Evolutionary conservation across 495 filamentous ascomycete species (phyloP), one percentile per base, ranked within the genome.

Genomic region (Pyrenula massariospora): DNA sequence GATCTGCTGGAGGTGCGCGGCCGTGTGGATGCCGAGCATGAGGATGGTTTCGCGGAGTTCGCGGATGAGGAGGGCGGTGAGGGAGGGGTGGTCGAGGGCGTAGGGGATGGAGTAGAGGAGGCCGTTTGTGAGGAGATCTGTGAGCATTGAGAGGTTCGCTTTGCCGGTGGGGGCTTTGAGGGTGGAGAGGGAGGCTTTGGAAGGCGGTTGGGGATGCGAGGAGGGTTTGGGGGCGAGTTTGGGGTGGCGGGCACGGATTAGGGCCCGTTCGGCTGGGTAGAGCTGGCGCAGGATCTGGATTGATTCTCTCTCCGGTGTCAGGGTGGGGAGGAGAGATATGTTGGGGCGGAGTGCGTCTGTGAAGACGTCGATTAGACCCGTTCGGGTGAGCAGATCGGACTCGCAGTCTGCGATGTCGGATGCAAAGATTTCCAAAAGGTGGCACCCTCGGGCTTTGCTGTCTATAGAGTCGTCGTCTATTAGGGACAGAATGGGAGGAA

Each of bases 401-500:
- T 67, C 66, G 59, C 65, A 61, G 2, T 79, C 68, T 48, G 62
- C 61, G 42, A 86, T 76, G 12, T 82, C 78, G 5, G 70, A 68
- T 22, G 96, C 78, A 50, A 96, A 80, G 0, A 69, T 57, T 3
- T 63, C 64, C 1, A 93, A 69, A 2, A 91, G 68, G 1, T 63
- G 59, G 36, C 89, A 85, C 12, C 85, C 90, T 5, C 68, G 72
- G 0, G 71, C 63, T 56, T 88, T 85, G 62, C 83, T 71, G 0
- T 66, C 48, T 0, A 78, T 68, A 50, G 76, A 70, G 12, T 73
- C 64, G 64, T 91, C 86, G 66, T 97, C 93, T 54, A 89, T 75
- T 1, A 97, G 73, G 2, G 85, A 81, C 2, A 98, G 77, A 0
- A 96, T 72, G 1, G 88, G 86, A 1, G 93, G 93, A n/a, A 92